Evolutionary conservation across 176 grass and related monocot species (phyloP).

Genomic region (Zea luxurians): DNA sequence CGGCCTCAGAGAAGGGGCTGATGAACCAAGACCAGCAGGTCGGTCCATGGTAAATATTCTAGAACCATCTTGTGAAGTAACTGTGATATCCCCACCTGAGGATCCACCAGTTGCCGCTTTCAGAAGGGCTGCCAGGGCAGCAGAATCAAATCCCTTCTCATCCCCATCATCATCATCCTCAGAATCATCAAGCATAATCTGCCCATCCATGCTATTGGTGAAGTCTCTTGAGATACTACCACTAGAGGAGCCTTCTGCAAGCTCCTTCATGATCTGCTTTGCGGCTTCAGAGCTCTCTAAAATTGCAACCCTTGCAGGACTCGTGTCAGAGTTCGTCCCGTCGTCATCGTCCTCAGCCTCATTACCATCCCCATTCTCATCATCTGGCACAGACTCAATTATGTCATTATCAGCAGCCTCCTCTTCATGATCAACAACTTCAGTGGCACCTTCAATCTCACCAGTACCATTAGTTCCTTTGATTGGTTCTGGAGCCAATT

Average conservation of each 20-base stretch:
- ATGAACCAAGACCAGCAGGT: constrained; percentile 75
- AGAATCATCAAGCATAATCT: constrained; percentile 64
- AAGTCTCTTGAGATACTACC: constrained; percentile 52
- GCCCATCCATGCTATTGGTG: constrained; percentile 52
- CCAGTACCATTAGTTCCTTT: constrained; percentile 5
- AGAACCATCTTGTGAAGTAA: constrained; percentile 62
- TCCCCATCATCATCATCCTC: constrained; percentile 66
- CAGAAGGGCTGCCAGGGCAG: constrained; percentile 64
- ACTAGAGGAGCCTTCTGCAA: constrained; percentile 57
- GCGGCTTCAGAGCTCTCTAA: constrained; percentile 52
- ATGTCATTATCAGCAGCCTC: constrained; percentile 33
- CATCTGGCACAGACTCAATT: constrained; percentile 26
- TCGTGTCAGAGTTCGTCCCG: constrained; percentile 38
- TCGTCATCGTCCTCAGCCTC: constrained; percentile 57
- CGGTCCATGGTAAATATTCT: constrained; percentile 66
- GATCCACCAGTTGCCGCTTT: constrained; percentile 66
- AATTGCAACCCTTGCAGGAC: constrained; percentile 59
- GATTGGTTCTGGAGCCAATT: constrained; percentile 26
- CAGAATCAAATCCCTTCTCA: constrained; percentile 66
- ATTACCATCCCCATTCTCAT: constrained; percentile 40
- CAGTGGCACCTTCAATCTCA: constrained; percentile 25
- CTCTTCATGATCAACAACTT: constrained; percentile 15
- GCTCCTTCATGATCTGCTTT: constrained; percentile 65
- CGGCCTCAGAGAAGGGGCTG: constrained; percentile 55
- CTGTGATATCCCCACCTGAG: constrained; percentile 48